phyloP scores from a whole-genome alignment of 2,329 filamentous ascomycete species.

The Hymenoscyphus albidus region DNA sequence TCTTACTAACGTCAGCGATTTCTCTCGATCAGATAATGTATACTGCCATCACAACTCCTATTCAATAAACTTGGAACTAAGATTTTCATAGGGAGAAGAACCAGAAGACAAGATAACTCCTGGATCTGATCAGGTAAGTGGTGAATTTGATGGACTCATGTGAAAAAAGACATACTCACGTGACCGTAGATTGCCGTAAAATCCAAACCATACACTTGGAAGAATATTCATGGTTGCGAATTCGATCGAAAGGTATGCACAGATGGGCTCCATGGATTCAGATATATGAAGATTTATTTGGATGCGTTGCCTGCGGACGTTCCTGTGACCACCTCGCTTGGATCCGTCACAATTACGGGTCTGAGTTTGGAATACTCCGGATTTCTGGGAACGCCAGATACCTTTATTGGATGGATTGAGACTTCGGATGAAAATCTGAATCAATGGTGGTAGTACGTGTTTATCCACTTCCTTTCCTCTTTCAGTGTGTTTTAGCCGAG shows the following conservation, averaged over 20 bases:
- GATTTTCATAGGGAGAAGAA: slow-evolving; percentile 21
- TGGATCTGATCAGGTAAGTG: slow-evolving; percentile 45
- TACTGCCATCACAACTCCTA: slow-evolving; percentile 10
- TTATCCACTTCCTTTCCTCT: too few relatives aligned
- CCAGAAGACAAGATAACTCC: slow-evolving; percentile 38
- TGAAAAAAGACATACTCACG: slow-evolving; percentile 9
- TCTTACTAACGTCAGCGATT: slow-evolving; percentile 44
- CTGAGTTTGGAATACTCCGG: slow-evolving; percentile 43
- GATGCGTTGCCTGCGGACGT: slow-evolving; percentile 43
- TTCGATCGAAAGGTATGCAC: slow-evolving; percentile 44
- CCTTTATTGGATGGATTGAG: slow-evolving; percentile 50
- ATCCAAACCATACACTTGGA: slow-evolving; percentile 43
- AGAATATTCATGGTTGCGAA: slow-evolving; percentile 43
- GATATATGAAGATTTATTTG: slow-evolving; percentile 48
- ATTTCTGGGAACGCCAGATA: slow-evolving; percentile 45
- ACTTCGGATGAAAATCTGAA: slow-evolving; percentile 48
- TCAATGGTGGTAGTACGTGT: slow-evolving; percentile 45
- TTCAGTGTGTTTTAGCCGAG: too few relatives aligned
- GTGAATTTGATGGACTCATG: background rate
- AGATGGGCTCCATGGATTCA: slow-evolving; percentile 51
- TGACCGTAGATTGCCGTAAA: slow-evolving; percentile 42
- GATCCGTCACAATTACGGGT: slow-evolving; percentile 42
- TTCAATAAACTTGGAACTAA: slow-evolving; percentile 8
- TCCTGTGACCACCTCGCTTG: slow-evolving; percentile 42
- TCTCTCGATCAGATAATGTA: slow-evolving; percentile 46